Conservation (phyloP, 1,139 yeast genomes). For the Yamadazyma atmosphaerica region DNA sequence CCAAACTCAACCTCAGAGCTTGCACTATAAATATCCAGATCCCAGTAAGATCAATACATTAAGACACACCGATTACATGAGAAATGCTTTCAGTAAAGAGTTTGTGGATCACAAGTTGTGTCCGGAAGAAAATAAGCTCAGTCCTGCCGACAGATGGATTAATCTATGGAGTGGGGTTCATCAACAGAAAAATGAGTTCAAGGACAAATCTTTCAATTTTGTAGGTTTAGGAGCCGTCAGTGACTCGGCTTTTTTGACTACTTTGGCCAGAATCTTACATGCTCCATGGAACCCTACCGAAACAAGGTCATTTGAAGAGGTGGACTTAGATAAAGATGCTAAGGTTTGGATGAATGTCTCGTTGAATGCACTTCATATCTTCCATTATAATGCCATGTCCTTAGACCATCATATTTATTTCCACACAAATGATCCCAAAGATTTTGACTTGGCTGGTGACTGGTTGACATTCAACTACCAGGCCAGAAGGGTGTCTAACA, state of each 20-base stretch:
- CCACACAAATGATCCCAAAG: slow-evolving; percentile 26
- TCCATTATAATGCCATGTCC: slow-evolving; percentile 51
- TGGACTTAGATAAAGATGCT: slow-evolving; percentile 37
- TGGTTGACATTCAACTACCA: slow-evolving; percentile 45
- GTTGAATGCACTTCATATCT: slow-evolving; percentile 40
- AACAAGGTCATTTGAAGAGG: slow-evolving; percentile 30
- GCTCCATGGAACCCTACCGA: slow-evolving; percentile 48
- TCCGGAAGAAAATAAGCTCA: slow-evolving; percentile 35
- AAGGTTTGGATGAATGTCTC: slow-evolving; percentile 30
- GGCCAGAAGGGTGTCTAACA: slow-evolving; percentile 34
- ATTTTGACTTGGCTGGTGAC: slow-evolving; percentile 37
- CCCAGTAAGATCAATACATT: slow-evolving; percentile 29
- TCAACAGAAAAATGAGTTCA: slow-evolving; percentile 26
- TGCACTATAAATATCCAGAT: slow-evolving; percentile 28
- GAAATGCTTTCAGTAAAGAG: slow-evolving; percentile 42
- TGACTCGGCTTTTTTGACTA: slow-evolving; percentile 44
- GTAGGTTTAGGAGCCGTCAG: slow-evolving; percentile 43
- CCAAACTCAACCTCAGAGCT: slow-evolving; percentile 20
- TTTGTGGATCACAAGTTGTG: slow-evolving; percentile 30
- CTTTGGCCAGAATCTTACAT: slow-evolving; percentile 44
- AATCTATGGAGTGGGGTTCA: slow-evolving; percentile 41
- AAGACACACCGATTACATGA: slow-evolving; percentile 40
- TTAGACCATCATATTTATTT: slow-evolving; percentile 49
- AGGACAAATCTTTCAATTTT: slow-evolving; percentile 32
- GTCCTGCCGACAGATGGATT: slow-evolving; percentile 43